Evolutionary conservation across 2,329 filamentous ascomycete species (phyloP).

Genomic region (Fusarium cyanostomum): DNA sequence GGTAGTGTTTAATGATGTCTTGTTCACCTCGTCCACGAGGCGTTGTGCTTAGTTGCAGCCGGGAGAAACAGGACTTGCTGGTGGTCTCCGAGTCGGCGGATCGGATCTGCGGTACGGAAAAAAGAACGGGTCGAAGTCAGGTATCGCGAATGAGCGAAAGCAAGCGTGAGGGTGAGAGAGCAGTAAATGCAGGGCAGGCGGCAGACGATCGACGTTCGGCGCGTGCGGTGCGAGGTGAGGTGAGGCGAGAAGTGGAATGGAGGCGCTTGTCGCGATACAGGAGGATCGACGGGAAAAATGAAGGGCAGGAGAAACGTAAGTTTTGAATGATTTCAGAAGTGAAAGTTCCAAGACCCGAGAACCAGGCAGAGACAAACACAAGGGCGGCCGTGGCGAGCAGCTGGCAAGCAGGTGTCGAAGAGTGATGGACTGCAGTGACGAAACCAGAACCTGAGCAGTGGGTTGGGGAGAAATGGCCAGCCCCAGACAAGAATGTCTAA

Average conservation of each 20-base stretch:
- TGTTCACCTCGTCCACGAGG: constrained; percentile 36
- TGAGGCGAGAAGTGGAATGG: constrained; percentile 16
- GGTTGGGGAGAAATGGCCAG: constrained; percentile 22
- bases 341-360: constrained; percentile 10
- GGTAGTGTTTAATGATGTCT: constrained; percentile 17
- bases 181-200: constrained; percentile 17
- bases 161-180: constrained; percentile 6
- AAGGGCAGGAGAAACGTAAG: constrained; percentile 12
- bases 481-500: constrained; percentile 30
- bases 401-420: constrained; percentile 19
- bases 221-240: constrained; percentile 13
- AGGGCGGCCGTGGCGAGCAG: constrained; percentile 10
- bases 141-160: constrained; percentile 14
- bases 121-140: constrained; percentile 22
- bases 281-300: constrained; percentile 26
- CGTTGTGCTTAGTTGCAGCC: constrained; percentile 18
- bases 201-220: constrained; percentile 35
- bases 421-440: constrained; percentile 8
- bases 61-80: constrained; percentile 31
- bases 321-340: constrained; percentile 36
- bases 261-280: constrained; percentile 30
- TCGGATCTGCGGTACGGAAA: constrained; percentile 25
- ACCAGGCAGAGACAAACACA: constrained; percentile 20
- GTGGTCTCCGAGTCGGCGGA: constrained; percentile 16
- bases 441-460: neutral